Conservation (phyloP, 2,329 filamentous ascomycete genomes). For the Pseudophaeomoniella oleicola region DNA sequence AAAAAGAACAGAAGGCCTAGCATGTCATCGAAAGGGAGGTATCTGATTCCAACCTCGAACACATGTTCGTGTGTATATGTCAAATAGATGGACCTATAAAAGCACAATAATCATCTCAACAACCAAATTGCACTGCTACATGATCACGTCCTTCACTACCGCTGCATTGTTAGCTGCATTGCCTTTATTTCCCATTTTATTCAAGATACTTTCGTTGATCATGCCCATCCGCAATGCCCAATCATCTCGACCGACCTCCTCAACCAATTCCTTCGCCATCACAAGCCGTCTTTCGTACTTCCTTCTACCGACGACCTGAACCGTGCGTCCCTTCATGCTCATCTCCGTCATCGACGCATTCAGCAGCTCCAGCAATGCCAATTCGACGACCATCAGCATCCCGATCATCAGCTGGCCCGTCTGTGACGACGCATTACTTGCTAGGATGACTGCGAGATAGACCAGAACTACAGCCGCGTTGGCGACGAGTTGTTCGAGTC, state of each 20-base stretch:
- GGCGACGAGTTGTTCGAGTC: conserved; percentile 36
- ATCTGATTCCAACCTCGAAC: too few relatives aligned
- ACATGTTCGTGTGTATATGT: too few relatives aligned
- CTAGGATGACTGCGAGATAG: conserved; percentile 40
- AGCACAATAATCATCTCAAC: too few relatives aligned
- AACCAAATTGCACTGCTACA: too few relatives aligned
- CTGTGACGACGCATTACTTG: conserved; percentile 39
- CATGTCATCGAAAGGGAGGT: too few relatives aligned
- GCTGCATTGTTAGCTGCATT: too few relatives aligned
- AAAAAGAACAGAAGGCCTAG: too few relatives aligned
- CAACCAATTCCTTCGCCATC: conserved; percentile 23
- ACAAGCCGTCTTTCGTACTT: conserved; percentile 19
- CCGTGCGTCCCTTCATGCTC: conserved; percentile 34
- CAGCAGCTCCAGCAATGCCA: conserved; percentile 38
- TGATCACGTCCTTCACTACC: too few relatives aligned
- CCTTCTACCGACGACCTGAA: conserved; percentile 15
- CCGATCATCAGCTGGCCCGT: conserved; percentile 38
- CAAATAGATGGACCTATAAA: too few relatives aligned
- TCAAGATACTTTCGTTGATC: too few relatives aligned
- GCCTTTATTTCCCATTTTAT: too few relatives aligned
- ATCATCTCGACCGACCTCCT: conserved; percentile 19
- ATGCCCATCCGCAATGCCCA: conserved; percentile 24
- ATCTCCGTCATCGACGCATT: conserved; percentile 36
- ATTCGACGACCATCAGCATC: conserved; percentile 37
- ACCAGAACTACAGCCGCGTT: conserved; percentile 42